Percentiles rank a stretch among this genome's conserved stretches.
These are phyloP conservation scores for Clitopilus passeckerianus DNA, from an alignment of 768 basidiomycete genomes.

Conservation along the genomic window DNA sequence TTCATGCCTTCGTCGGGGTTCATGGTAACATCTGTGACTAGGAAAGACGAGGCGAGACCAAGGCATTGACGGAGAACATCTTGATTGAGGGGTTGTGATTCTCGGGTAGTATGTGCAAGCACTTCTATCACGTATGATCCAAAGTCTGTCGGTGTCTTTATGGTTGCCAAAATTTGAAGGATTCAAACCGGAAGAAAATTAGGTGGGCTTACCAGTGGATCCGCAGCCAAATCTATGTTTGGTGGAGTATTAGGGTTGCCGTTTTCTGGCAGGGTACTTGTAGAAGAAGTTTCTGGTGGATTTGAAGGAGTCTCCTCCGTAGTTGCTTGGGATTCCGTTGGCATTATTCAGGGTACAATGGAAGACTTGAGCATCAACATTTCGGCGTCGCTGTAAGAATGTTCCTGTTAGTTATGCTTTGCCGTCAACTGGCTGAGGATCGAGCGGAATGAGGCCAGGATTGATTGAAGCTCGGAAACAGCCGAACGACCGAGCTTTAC, in stretches of 20 bases:
- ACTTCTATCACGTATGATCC: slow-evolving; percentile 51
- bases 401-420: background rate
- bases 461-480: background rate
- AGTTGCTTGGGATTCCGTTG: background rate
- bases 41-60: slow-evolving; percentile 71
- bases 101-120: slow-evolving; percentile 46
- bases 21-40: slow-evolving; percentile 68
- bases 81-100: slow-evolving; percentile 51
- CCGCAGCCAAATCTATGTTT: background rate
- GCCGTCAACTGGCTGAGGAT: no score
- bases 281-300: background rate
- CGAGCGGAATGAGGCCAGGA: background rate
- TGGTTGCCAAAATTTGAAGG: background rate
- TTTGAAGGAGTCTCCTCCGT: background rate
- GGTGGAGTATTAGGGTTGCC: background rate
- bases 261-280: background rate
- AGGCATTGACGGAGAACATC: slow-evolving; percentile 56
- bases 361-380: background rate
- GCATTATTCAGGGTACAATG: background rate
- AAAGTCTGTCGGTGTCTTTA: slow-evolving; percentile 48
- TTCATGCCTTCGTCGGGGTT: slow-evolving; percentile 49
- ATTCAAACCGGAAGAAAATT: background rate
- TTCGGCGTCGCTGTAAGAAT: background rate
- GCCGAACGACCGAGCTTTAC: background rate
- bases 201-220: background rate